Evolutionary conservation across 2,329 filamentous ascomycete genomes (phyloP).

Genomic region (Chaetomiaceae sp.): DNA sequence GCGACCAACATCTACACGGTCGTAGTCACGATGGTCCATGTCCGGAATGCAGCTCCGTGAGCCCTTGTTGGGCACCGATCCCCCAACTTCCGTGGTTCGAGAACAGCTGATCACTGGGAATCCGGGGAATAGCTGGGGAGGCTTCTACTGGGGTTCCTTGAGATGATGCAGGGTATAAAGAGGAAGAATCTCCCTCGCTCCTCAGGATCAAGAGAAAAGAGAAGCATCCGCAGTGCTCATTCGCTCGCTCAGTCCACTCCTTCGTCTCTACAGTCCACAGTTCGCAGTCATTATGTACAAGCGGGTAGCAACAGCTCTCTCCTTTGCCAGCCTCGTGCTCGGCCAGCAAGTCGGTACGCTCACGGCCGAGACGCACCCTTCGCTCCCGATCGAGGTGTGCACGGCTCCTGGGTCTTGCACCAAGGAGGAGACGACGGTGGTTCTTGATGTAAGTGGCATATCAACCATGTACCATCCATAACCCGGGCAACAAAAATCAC

Average conservation of each 20-base stretch:
- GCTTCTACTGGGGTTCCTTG: background rate
- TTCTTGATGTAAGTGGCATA: slow-evolving; percentile 36
- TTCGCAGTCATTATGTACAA: slow-evolving; percentile 22
- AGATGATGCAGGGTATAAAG: slow-evolving; percentile 7
- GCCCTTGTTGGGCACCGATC: background rate
- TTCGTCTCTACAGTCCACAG: background rate
- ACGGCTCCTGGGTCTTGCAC: slow-evolving; percentile 40
- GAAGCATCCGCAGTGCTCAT: slow-evolving; percentile 2
- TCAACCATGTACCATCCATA: too few species aligned
- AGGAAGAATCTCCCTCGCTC: background rate
- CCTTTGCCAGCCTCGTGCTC: slow-evolving; percentile 28
- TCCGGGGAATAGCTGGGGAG: background rate
- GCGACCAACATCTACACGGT: too few species aligned
- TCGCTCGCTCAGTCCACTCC: background rate
- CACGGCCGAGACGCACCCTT: slow-evolving; percentile 40
- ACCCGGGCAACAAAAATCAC: too few species aligned
- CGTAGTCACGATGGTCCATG: too few species aligned
- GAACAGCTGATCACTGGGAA: background rate
- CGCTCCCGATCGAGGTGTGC: slow-evolving; percentile 44
- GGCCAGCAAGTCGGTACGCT: slow-evolving; percentile 36
- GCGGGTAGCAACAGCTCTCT: slow-evolving; percentile 21
- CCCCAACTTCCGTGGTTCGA: slow-evolving; percentile 2
- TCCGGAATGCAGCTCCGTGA: background rate
- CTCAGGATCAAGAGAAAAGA: background rate
- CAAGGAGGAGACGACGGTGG: slow-evolving; percentile 40